phyloP scores from a whole-genome alignment of 306 rosid species.

The Fragaria nilgerrensis region DNA sequence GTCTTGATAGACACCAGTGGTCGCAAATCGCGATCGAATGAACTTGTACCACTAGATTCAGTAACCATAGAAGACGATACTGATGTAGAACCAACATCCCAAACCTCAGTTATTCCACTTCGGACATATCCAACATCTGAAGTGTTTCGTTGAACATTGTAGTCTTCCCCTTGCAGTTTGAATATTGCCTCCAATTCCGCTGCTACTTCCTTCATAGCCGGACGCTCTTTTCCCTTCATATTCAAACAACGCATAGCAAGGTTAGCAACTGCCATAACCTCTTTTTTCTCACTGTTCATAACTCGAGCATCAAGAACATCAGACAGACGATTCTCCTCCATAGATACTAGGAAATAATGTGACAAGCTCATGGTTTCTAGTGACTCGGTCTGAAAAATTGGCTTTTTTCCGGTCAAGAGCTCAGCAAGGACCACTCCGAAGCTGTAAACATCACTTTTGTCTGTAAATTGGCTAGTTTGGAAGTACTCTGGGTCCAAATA shows the following conservation, averaged over 20 bases:
- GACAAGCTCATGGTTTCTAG: constrained; percentile 5
- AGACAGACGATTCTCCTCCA: constrained; percentile 11
- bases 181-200: background rate
- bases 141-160: background rate
- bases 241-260: constrained; percentile 11
- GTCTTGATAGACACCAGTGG: background rate
- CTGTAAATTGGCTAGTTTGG: constrained; percentile 1
- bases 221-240: constrained; percentile 4
- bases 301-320: constrained; percentile 7
- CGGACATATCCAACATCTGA: constrained; percentile 11
- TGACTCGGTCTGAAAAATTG: background rate
- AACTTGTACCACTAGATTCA: background rate
- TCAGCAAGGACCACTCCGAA: constrained; percentile 7
- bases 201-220: constrained; percentile 15
- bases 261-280: constrained; percentile 8
- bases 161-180: background rate
- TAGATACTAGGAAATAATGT: background rate
- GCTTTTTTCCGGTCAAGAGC: background rate
- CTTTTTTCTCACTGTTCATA: background rate
- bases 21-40: background rate
- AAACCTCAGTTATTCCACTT: background rate
- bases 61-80: background rate
- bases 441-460: constrained; percentile 13
- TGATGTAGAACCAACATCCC: constrained; percentile 4
- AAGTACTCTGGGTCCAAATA: constrained; percentile 12